phyloP scores from a whole-genome alignment of 352 stramenopile species.

The Phytopythium ostracodes region DNA sequence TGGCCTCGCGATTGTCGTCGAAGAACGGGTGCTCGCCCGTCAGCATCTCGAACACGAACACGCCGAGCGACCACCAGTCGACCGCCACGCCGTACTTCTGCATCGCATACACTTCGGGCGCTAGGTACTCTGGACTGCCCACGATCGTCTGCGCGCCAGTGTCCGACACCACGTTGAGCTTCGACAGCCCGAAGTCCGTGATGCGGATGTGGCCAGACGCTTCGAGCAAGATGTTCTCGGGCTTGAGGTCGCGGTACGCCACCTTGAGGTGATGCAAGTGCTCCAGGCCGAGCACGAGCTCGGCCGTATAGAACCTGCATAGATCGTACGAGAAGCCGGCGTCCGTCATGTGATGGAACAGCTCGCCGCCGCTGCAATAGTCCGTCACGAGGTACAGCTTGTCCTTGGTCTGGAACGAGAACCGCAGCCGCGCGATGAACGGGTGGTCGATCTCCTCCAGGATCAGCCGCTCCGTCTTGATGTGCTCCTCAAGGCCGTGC shows the following conservation, averaged over 20 bases:
- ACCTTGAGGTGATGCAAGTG: slow-evolving; percentile 95
- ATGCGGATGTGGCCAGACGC: slow-evolving; percentile 93
- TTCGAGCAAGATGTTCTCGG: slow-evolving; percentile 93
- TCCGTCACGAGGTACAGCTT: slow-evolving; percentile 89
- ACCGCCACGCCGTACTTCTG: slow-evolving; percentile 81
- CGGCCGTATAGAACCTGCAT: slow-evolving; percentile 93
- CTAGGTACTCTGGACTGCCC: slow-evolving; percentile 89
- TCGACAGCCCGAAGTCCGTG: slow-evolving; percentile 95
- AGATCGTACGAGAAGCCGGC: slow-evolving; percentile 63
- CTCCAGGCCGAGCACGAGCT: slow-evolving; percentile 94
- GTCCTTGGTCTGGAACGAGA: slow-evolving; percentile 95
- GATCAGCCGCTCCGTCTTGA: slow-evolving; percentile 97
- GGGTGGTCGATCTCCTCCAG: slow-evolving; percentile 96
- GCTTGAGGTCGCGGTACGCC: slow-evolving; percentile 96
- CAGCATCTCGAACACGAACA: slow-evolving; percentile 91
- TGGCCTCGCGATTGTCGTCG: slow-evolving; percentile 79
- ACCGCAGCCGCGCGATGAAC: slow-evolving; percentile 97
- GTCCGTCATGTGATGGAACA: slow-evolving; percentile 98
- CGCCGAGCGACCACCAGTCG: slow-evolving; percentile 92
- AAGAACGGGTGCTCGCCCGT: slow-evolving; percentile 87
- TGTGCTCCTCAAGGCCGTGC: slow-evolving; percentile 92
- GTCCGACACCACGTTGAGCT: slow-evolving; percentile 71
- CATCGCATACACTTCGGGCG: slow-evolving; percentile 79
- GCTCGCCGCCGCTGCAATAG: slow-evolving; percentile 92
- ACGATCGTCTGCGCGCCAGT: slow-evolving; percentile 62